phyloP scores from a whole-genome alignment of 805 yeast genomes.

The Pichia cephalocereana region DNA sequence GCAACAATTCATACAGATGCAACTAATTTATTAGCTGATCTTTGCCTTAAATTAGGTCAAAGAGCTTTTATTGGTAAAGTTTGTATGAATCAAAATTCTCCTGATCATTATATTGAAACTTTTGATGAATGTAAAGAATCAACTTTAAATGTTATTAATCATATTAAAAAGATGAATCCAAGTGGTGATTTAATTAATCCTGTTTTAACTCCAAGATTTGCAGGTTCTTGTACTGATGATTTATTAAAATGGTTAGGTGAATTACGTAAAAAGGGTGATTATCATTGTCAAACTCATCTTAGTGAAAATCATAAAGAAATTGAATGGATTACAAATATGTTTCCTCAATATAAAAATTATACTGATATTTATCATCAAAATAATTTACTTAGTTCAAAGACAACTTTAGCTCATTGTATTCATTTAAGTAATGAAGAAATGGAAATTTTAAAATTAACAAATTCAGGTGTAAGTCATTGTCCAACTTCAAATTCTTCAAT shows the following conservation, averaged over 20 bases:
- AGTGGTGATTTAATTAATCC: slow-evolving; percentile 49
- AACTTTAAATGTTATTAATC: slow-evolving; percentile 48
- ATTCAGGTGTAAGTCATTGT: slow-evolving; percentile 82
- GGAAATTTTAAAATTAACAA: slow-evolving; percentile 39
- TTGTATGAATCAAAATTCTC: slow-evolving; percentile 84
- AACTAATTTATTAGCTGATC: slow-evolving; percentile 66
- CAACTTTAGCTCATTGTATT: slow-evolving; percentile 85
- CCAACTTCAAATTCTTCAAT: slow-evolving; percentile 86
- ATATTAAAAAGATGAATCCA: slow-evolving; percentile 48
- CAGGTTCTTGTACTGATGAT: slow-evolving; percentile 70
- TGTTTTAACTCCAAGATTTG: slow-evolving; percentile 86
- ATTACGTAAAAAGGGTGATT: slow-evolving; percentile 35
- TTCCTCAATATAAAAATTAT: slow-evolving; percentile 62
- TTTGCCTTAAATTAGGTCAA: slow-evolving; percentile 62
- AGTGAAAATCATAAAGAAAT: slow-evolving; percentile 74
- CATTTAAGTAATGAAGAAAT: slow-evolving; percentile 64
- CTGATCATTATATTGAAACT: slow-evolving; percentile 58
- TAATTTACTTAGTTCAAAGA: slow-evolving; percentile 49
- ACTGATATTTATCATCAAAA: slow-evolving; percentile 68
- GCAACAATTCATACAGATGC: slow-evolving; percentile 80
- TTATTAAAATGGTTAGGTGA: slow-evolving; percentile 57
- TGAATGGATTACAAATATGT: slow-evolving; percentile 58
- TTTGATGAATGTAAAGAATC: slow-evolving; percentile 42
- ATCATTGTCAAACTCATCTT: slow-evolving; percentile 87
- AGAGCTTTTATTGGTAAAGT: slow-evolving; percentile 88